phyloP scores from a whole-genome alignment of 768 basidiomycete genomes.

The Gelatoporia subvermispora region DNA sequence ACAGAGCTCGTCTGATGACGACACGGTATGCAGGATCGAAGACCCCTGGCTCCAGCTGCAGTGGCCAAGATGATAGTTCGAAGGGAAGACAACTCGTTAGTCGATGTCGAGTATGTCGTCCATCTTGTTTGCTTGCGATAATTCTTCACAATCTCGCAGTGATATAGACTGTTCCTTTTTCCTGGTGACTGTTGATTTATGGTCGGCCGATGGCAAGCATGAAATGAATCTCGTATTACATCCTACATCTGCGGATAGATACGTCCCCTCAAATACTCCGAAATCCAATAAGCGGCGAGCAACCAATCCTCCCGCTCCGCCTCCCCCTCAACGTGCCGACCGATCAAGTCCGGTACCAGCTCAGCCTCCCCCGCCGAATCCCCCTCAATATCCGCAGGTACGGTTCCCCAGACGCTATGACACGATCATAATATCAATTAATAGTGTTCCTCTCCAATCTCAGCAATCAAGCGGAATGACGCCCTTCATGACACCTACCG shows the following conservation, averaged over 20 bases:
- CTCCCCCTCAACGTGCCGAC: conserved; percentile 14
- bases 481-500: conserved; percentile 36
- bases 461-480: conserved; percentile 26
- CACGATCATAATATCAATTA: not conserved
- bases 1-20: conserved; percentile 11
- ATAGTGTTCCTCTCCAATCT: conserved; percentile 7
- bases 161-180: conserved; percentile 87
- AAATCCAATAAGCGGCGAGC: conserved; percentile 24
- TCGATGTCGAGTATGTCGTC: conserved; percentile 69
- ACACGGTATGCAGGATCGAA: conserved; percentile 62
- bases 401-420: conserved; percentile 1
- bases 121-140: not conserved
- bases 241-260: conserved; percentile 75
- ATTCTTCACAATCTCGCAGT: conserved; percentile 34
- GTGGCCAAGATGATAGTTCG: conserved; percentile 79
- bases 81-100: conserved; percentile 57
- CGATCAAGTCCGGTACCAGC: conserved; percentile 14
- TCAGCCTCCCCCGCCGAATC: conserved; percentile 11
- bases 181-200: conserved; percentile 87
- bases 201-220: conserved; percentile 75
- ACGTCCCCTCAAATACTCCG: conserved; percentile 42
- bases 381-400: conserved; percentile 22
- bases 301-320: conserved; percentile 12
- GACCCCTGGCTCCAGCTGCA: conserved; percentile 88
- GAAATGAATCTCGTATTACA: conserved; percentile 90